Percentiles rank a stretch among this genome's conserved stretches.
Conservation (phyloP, 2,329 filamentous ascomycete genomes). For the Erysiphe pulchra region DNA sequence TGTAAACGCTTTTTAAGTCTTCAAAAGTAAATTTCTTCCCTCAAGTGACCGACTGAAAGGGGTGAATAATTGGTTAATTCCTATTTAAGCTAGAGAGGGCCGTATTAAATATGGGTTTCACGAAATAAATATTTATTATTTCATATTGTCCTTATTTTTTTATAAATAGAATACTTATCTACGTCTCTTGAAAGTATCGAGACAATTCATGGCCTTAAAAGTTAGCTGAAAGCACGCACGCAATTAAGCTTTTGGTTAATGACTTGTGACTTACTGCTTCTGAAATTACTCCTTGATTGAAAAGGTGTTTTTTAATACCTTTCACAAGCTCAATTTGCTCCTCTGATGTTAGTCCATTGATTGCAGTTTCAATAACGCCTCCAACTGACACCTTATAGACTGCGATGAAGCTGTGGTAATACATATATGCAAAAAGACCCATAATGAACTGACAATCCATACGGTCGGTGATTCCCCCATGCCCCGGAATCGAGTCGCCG, state of each 20-base stretch:
- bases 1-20: no score
- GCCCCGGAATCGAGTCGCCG: slow-evolving; percentile 88
- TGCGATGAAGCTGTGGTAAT: slow-evolving; percentile 93
- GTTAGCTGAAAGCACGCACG: neutral
- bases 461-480: slow-evolving; percentile 92
- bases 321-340: slow-evolving; percentile 69
- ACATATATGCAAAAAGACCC: slow-evolving; percentile 96
- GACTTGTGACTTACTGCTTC: slow-evolving; percentile 13
- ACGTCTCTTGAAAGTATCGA: neutral
- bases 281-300: slow-evolving; percentile 28
- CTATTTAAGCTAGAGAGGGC: no score
- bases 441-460: slow-evolving; percentile 99
- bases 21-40: no score
- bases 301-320: slow-evolving; percentile 34
- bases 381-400: slow-evolving; percentile 67
- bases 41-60: no score
- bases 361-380: slow-evolving; percentile 68
- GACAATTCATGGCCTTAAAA: slow-evolving; percentile 9
- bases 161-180: no score
- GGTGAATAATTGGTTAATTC: no score
- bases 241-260: slow-evolving; percentile 1
- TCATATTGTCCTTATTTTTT: no score
- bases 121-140: no score
- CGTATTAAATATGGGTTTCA: no score
- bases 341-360: slow-evolving; percentile 64